Conservation (phyloP, 257 asterid species). For the Jacaranda copaia region DNA sequence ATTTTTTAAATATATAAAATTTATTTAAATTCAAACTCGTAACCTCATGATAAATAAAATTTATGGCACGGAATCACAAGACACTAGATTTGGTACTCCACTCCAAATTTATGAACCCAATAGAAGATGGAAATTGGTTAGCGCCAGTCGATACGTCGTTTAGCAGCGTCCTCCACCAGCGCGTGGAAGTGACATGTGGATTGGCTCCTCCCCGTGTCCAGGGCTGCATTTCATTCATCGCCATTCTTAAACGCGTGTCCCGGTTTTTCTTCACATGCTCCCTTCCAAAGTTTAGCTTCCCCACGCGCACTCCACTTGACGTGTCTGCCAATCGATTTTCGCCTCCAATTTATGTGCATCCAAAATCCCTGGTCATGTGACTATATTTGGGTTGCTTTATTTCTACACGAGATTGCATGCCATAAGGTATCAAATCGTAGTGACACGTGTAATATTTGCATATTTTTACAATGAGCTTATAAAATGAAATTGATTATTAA, state of each 20-base stretch:
- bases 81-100: too few relatives aligned
- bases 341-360: background rate
- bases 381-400: background rate
- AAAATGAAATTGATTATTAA: too few relatives aligned
- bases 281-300: background rate
- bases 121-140: too few relatives aligned
- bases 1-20: too few relatives aligned
- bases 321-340: background rate
- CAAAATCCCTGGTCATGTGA: background rate
- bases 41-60: too few relatives aligned
- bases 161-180: background rate
- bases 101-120: too few relatives aligned
- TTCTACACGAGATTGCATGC: too few relatives aligned
- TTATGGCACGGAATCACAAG: too few relatives aligned
- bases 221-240: background rate
- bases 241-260: background rate
- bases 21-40: too few relatives aligned
- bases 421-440: too few relatives aligned
- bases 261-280: background rate
- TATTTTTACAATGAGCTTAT: too few relatives aligned
- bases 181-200: constrained; percentile 6
- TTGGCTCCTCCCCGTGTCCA: background rate
- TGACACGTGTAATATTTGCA: too few relatives aligned
- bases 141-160: background rate
- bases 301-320: background rate